Evolutionary conservation across 2,329 filamentous ascomycete species (phyloP).

Genomic region (Diatrype stigma): DNA sequence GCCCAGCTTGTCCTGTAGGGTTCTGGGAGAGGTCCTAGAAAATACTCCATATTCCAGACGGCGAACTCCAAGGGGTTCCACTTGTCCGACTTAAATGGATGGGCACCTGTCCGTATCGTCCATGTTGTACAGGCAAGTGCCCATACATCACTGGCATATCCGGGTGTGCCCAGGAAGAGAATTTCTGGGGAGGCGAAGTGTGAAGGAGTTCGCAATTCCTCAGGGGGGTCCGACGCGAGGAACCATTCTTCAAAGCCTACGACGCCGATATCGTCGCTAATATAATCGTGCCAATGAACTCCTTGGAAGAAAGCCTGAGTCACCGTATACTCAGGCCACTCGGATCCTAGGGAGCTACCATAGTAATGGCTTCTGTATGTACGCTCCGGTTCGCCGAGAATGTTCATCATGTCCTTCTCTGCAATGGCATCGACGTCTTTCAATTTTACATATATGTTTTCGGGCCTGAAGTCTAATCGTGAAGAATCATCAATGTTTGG

Average conservation of each 20-base stretch:
- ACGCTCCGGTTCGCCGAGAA: background rate
- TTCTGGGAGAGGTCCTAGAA: slow-evolving; percentile 1
- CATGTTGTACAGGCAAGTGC: slow-evolving; percentile 1
- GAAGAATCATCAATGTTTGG: background rate
- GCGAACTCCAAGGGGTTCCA: background rate
- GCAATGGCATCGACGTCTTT: background rate
- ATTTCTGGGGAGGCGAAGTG: background rate
- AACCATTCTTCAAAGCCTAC: background rate
- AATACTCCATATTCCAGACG: background rate
- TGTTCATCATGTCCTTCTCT: background rate
- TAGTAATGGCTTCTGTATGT: background rate
- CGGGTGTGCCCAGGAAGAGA: background rate
- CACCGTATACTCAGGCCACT: background rate
- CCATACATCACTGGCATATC: slow-evolving; percentile 1
- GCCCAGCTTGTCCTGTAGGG: background rate
- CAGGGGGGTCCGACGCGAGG: background rate
- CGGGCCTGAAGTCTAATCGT: background rate
- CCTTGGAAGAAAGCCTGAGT: background rate
- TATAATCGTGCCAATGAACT: background rate
- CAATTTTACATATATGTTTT: background rate
- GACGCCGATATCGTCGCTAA: background rate
- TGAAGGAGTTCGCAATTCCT: background rate
- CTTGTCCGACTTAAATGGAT: background rate
- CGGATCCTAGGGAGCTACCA: background rate
- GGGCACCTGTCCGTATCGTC: background rate